Base-by-base conservation (phyloP, 257 asterid species). In the Nicotiana knightiana region DNA sequence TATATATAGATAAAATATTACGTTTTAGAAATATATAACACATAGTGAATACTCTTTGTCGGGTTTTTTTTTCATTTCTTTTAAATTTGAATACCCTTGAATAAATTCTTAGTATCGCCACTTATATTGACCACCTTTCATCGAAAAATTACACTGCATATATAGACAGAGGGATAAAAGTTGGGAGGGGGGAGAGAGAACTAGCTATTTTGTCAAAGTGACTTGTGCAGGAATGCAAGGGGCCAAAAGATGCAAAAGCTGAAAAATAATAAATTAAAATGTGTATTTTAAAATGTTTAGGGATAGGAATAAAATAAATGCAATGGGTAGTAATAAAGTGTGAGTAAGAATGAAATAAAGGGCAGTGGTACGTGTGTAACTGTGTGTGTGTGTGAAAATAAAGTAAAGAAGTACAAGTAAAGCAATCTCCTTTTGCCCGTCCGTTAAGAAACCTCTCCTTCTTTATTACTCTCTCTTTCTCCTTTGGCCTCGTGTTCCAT, bases 381-480 rank as follows among this genome's bases (percentile, higher is more conserved):
- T 39, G 26, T 48, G 79, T 73, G 77, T 68, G 59, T 28, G 70
- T 26, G 32, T 5, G 37, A 37, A 39, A 46, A 51, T 75, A 51
- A 75, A 75, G 80, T 51, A 75, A 75, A 75, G 63, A 75, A 75
- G 80, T 75, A 37, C 80, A 75, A 75, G 63, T 51, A 75, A 51
- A 51, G 80, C 30, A 75, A 51, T 39, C 63, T 54, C 17, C 26
- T 15, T 75, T 75, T 75, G 80, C 80, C 17, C 43, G 59, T 51
- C 64, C 80, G 46, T 48, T 48, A 73, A 73, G 79, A 73, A 73
- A 73, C 79, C 79, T 73, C 79, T 48, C 37, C 28, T 24, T 68
- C 77, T 58, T 58, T 58, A 58, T 58, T 18, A 58, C 64, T 58
- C 64, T 58, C 64, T 7, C 26, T 7, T 58, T 18, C 26, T n/a